Conservation (phyloP, 2,329 filamentous ascomycete species). For the Drechmeria coniospora region DNA sequence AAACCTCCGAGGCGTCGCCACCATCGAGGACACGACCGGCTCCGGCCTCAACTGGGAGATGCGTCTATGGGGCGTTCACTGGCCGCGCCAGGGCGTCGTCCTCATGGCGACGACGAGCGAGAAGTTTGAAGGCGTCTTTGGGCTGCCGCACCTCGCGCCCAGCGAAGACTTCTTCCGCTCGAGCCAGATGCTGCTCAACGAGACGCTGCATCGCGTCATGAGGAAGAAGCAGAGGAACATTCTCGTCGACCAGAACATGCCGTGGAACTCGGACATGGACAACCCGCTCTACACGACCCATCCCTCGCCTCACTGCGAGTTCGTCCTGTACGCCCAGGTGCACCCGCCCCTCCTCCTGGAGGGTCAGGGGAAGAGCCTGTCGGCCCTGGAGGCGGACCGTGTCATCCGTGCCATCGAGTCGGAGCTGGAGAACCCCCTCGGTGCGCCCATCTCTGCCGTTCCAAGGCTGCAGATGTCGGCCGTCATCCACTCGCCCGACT, state of each 20-base stretch:
- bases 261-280: slow-evolving; percentile 61
- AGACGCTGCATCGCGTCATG: slow-evolving; percentile 53
- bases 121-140: slow-evolving; percentile 86
- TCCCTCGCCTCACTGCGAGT: slow-evolving; percentile 67
- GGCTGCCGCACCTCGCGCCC: slow-evolving; percentile 67
- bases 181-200: slow-evolving; percentile 52
- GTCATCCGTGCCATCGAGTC: slow-evolving; percentile 41
- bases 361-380: slow-evolving; percentile 16
- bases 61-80: slow-evolving; percentile 71
- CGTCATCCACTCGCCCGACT: slow-evolving; percentile 53
- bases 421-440: slow-evolving; percentile 46
- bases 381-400: slow-evolving; percentile 17
- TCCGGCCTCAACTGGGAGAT: slow-evolving; percentile 64
- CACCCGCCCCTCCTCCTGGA: slow-evolving; percentile 33
- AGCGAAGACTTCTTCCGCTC: slow-evolving; percentile 38
- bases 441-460: slow-evolving; percentile 37
- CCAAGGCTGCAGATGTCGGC: slow-evolving; percentile 46
- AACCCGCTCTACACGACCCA: slow-evolving; percentile 41
- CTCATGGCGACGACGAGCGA: slow-evolving; percentile 82
- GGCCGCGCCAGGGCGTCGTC: slow-evolving; percentile 62
- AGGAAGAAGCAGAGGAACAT: slow-evolving; percentile 43
- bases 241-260: slow-evolving; percentile 44
- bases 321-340: slow-evolving; percentile 72
- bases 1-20: slow-evolving; percentile 53
- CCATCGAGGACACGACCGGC: slow-evolving; percentile 54